Percentiles rank a stretch among this genome's conserved stretches.
These are phyloP conservation scores for Gnaphalium uliginosum DNA, from an alignment of 129 eudicot species.

Conservation along the genomic window DNA sequence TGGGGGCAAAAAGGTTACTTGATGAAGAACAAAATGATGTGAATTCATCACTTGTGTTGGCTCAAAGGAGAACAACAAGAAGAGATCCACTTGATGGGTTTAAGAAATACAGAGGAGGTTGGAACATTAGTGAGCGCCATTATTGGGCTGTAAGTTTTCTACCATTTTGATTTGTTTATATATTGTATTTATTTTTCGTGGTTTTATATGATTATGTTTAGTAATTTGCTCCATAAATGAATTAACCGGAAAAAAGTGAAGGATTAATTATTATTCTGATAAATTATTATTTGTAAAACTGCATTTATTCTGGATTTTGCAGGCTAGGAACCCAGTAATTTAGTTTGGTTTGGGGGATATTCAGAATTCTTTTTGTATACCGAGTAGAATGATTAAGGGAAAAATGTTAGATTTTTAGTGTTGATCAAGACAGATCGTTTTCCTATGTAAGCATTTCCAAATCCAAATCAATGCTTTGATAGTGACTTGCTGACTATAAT, in stretches of 20 bases:
- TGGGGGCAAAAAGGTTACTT: constrained; percentile 46
- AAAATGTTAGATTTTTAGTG: neutral
- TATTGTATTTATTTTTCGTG: neutral
- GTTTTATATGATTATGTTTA: neutral
- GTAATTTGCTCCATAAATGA: neutral
- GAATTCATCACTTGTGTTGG: constrained; percentile 76
- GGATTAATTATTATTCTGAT: neutral
- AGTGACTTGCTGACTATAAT: neutral
- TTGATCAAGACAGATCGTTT: neutral
- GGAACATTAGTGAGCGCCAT: constrained; percentile 78
- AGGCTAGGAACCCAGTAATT: no score
- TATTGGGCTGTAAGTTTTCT: constrained; percentile 85
- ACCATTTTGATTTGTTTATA: neutral
- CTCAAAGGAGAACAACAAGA: constrained; percentile 67
- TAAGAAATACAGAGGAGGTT: constrained; percentile 67
- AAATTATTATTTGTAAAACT: constrained; percentile 16
- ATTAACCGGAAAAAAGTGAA: neutral
- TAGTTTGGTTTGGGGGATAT: neutral
- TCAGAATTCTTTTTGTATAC: no score
- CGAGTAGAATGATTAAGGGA: no score
- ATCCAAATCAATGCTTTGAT: neutral
- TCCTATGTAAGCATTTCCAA: neutral
- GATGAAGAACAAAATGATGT: constrained; percentile 38
- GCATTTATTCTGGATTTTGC: neutral
- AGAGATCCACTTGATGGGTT: constrained; percentile 71